A percentile compares a stretch with the other conserved stretches of the same genome.
These are phyloP conservation scores for Macrolepiota fuliginosa DNA, from an alignment of 768 basidiomycete genomes.

Conservation along the genomic window DNA sequence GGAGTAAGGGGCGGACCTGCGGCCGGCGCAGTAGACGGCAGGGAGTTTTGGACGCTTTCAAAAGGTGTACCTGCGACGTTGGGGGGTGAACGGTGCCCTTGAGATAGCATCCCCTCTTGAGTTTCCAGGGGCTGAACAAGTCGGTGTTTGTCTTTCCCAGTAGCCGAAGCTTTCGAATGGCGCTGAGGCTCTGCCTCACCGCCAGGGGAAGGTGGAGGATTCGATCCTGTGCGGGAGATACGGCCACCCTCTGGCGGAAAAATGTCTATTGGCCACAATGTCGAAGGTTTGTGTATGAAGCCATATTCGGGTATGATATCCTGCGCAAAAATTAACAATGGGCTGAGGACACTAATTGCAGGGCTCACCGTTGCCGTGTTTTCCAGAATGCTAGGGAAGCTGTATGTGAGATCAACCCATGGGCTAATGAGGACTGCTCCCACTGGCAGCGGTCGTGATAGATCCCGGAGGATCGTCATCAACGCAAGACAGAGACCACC, in stretches of 20 bases:
- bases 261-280: conserved; percentile 54
- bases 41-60: not conserved
- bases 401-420: conserved; percentile 86
- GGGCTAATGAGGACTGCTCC: conserved; percentile 80
- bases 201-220: conserved; percentile 47
- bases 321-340: conserved; percentile 29
- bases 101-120: conserved; percentile 30
- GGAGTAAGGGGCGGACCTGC: not conserved
- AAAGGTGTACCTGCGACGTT: not conserved
- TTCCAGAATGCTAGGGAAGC: conserved; percentile 70
- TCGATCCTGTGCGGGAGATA: conserved; percentile 32
- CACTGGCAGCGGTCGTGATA: conserved; percentile 66
- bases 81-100: not conserved
- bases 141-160: conserved; percentile 15
- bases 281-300: conserved; percentile 58
- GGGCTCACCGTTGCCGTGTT: conserved; percentile 58
- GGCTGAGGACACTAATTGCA: not conserved
- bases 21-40: not conserved
- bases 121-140: conserved; percentile 19
- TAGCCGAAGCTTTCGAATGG: conserved; percentile 26
- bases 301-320: conserved; percentile 68
- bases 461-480: conserved; percentile 66
- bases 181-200: conserved; percentile 42
- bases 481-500: conserved; percentile 61
- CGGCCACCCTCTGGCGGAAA: conserved; percentile 30